These are phyloP conservation scores for Silene coronaria DNA, from an alignment of 179 eudicot genomes.

Conservation along the genomic window DNA sequence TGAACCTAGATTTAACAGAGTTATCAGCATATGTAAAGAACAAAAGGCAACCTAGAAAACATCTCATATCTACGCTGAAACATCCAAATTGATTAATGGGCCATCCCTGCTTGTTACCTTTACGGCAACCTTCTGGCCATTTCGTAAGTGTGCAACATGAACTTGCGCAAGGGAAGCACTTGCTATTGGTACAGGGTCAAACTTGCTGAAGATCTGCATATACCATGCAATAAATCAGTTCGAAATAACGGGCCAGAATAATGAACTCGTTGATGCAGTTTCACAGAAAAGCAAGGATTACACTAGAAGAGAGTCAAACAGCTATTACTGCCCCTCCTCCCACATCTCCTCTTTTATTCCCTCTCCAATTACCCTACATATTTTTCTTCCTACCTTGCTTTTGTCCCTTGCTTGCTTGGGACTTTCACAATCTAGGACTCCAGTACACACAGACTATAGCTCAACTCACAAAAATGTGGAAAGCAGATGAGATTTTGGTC, in stretches of 20 bases:
- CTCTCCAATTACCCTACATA: neutral
- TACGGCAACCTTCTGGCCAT: constrained; percentile 96
- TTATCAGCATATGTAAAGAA: constrained; percentile 15
- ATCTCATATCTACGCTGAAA: neutral
- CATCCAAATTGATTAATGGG: constrained; percentile 12
- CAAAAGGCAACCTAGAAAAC: constrained; percentile 2
- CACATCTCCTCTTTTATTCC: neutral
- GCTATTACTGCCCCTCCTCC: neutral
- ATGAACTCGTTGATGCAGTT: neutral
- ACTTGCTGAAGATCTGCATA: constrained; percentile 72
- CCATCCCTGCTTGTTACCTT: constrained; percentile 48
- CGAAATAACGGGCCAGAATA: neutral
- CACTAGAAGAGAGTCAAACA: neutral
- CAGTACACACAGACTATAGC: neutral
- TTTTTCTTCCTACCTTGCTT: neutral
- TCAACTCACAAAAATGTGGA: neutral
- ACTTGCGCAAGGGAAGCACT: constrained; percentile 99
- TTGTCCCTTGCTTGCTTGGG: neutral
- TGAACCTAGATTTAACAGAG: constrained; percentile 62
- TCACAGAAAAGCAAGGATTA: neutral
- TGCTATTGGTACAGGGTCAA: constrained; percentile 89
- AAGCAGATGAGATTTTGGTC: neutral
- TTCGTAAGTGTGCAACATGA: constrained; percentile 71
- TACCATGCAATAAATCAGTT: constrained; percentile 19
- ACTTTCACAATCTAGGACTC: neutral